Evolutionary conservation across 2,329 filamentous ascomycete species (phyloP), one percentile per base, ranked within the genome.

Genomic region (Parastagonospora avenae): DNA sequence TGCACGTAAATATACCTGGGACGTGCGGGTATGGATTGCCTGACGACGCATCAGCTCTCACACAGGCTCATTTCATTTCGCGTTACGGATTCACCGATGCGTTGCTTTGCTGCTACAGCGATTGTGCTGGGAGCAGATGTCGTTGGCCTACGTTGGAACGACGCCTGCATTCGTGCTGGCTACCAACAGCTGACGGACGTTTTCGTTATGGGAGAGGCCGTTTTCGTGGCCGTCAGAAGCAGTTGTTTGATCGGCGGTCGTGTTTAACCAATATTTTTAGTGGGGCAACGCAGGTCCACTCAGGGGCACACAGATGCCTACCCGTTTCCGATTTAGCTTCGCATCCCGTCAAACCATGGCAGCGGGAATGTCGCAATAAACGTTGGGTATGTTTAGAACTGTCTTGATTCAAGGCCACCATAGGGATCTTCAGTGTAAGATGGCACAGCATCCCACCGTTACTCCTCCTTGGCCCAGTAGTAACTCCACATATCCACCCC

Each of bases 401-500:
- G n/a, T n/a, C n/a, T n/a, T n/a, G n/a, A n/a, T n/a, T n/a, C n/a
- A n/a, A n/a, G n/a, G n/a, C n/a, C n/a, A n/a, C n/a, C n/a, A n/a
- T n/a, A n/a, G n/a, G n/a, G n/a, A n/a, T n/a, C n/a, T n/a, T n/a
- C 24, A 33, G 41, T 43, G 41, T 32, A 3, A 3, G 14, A 38
- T 8, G 12, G 14, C 11, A 16, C 14, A 15, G 36, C 14, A 38
- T 38, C 14, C 36, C 36, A 29, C 24, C 8, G 28, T 30, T 9
- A 4, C 14, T 45, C 12, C 39, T 52, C 42, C 38, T 54, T 55
- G 31, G 69, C 67, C 82, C 82, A 85, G 54, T 83, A 85, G 59
- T 81, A 85, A 19, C 82, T 83, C 54, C 73, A 79, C 42, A 84
- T 82, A 40, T 81, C 74, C 31, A 82, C 48, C 2, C 80, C 81